phyloP scores from a whole-genome alignment of 257 asterid species.

The Scutellaria galericulata region DNA sequence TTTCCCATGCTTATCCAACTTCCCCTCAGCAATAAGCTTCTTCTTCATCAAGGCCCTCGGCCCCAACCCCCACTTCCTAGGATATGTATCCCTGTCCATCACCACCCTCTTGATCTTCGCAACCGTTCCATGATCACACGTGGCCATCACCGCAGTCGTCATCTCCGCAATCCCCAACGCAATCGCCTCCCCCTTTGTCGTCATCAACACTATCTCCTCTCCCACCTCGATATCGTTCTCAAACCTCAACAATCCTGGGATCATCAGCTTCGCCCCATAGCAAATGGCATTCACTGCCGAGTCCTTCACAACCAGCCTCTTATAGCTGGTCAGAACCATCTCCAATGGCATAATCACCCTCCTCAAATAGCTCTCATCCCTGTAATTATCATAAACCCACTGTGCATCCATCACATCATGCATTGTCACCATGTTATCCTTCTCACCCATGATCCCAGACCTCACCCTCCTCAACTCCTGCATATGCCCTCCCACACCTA shows the following conservation, averaged over 20 bases:
- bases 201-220: constrained; percentile 83
- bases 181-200: constrained; percentile 87
- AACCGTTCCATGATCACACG: constrained; percentile 89
- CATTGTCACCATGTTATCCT: constrained; percentile 90
- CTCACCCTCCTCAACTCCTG: constrained; percentile 88
- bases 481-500: constrained; percentile 93
- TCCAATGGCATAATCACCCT: constrained; percentile 87
- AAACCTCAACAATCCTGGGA: constrained; percentile 83
- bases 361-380: constrained; percentile 84
- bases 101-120: constrained; percentile 92
- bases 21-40: constrained; percentile 78
- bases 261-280: constrained; percentile 87
- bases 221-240: constrained; percentile 83
- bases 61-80: constrained; percentile 94
- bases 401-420: constrained; percentile 89
- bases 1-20: constrained; percentile 82
- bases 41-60: constrained; percentile 89
- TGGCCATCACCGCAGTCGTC: constrained; percentile 89
- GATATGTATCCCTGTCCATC: constrained; percentile 91
- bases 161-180: constrained; percentile 87
- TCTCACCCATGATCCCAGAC: constrained; percentile 87
- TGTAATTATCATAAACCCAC: constrained; percentile 75
- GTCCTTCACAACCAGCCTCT: constrained; percentile 87
- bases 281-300: constrained; percentile 86
- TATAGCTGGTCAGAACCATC: constrained; percentile 75